phyloP scores from a whole-genome alignment of 1,139 yeast species.

The Wickerhamomyces sp. region DNA sequence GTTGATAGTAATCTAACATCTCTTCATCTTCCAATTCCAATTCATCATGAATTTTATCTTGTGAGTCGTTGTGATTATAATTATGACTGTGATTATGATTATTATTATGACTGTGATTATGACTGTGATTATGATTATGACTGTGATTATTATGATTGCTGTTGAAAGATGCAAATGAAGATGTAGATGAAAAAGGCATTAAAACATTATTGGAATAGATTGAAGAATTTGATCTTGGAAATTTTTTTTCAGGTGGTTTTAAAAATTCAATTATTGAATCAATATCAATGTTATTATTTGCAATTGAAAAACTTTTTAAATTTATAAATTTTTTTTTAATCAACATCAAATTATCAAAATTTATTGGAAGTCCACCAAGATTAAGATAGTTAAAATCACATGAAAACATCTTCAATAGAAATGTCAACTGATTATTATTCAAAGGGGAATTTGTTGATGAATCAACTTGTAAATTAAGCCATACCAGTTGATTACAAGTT shows the following conservation, averaged over 20 bases:
- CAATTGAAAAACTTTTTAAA: conserved; percentile 59
- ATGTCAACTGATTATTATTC: conserved; percentile 52
- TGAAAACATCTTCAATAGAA: conserved; percentile 42
- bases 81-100: no score
- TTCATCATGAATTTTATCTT: conserved; percentile 2
- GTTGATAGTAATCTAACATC: conserved; percentile 22
- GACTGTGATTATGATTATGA: no score
- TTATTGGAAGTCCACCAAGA: conserved; percentile 72
- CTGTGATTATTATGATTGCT: no score
- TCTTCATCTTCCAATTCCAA: conserved; percentile 4
- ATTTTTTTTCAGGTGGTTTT: conserved; percentile 22
- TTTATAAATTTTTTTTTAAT: conserved; percentile 50
- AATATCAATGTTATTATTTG: conserved; percentile 49
- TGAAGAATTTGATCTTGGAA: conserved; percentile 22
- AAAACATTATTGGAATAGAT: background rate
- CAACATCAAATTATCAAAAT: conserved; percentile 44
- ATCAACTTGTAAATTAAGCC: conserved; percentile 78
- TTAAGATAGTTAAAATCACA: conserved; percentile 47
- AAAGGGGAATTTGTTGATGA: conserved; percentile 61
- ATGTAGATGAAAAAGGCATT: background rate
- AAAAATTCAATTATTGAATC: conserved; percentile 47
- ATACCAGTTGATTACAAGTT: conserved; percentile 42
- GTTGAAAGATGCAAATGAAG: background rate
- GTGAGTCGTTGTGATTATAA: conserved; percentile 3
- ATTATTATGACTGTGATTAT: no score